Evolutionary conservation across 2,329 filamentous ascomycete genomes (phyloP), one percentile per base, ranked within the genome.

Genomic region (Trichoderma sp.): DNA sequence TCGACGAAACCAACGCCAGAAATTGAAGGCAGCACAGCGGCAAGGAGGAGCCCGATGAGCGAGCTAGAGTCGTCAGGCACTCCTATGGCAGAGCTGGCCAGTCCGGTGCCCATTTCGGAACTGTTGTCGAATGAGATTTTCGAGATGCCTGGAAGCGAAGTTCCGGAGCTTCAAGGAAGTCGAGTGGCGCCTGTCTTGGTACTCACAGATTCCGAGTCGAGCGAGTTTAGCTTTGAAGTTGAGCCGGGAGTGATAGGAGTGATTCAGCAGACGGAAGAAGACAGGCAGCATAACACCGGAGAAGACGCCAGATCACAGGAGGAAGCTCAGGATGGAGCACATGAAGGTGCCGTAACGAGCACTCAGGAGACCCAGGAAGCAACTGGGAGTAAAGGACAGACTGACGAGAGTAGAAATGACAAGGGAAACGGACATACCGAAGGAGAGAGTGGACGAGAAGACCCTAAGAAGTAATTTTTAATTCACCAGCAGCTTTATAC

Each of bases 141-240:
- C 30, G 72, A 73, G 26, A 73, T 73, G 72, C 72, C 68, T 8
- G 72, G 72, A 12, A 73, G 72, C 20, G 72, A 73, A 15, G 72
- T 73, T 13, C 69, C 72, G 17, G 72, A 73, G 59, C 64, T 71
- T 2, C 55, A 61, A n/a, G 70, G 70, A 30, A 71, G 68, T 6
- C 50, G 50, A 12, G 47, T 57, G 23, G 67, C 67, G 13, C 57
- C 67, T 3, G 36, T 32, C 2, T 62, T 69, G 67, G 8, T 69
- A 2, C 57, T 69, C 6, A 61, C 57, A 3, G 57, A 62, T 47
- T 70, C 68, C 9, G 59, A 70, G 6, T 64, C 68, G 12, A 64
- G 68, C 20, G 61, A 70, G 4, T 70, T 70, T 26, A 70, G 61
- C 6, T 63, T 70, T 23, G 68, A 64, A 23, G 23, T 23, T 12